Base-by-base conservation (phyloP, 176 grass and related monocot genomes). In the Elymus sibiricus region DNA sequence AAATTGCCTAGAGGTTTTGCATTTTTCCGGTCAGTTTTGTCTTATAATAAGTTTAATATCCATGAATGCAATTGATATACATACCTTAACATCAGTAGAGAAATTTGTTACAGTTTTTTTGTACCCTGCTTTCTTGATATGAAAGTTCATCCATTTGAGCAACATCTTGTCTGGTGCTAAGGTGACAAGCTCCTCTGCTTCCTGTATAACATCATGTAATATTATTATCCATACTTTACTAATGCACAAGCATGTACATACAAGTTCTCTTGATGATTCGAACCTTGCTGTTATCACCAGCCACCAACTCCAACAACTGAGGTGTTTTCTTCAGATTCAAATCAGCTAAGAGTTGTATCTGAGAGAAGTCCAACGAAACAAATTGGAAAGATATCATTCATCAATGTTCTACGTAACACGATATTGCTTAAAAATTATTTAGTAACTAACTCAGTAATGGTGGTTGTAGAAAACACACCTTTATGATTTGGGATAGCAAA, bases 91-190 rank as follows among this genome's bases (percentile, higher is more conserved):
- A 98, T 98, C 93, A 76, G 96, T 90, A 61, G 96, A 98, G 88
- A 98, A 98, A 86, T 98, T 98, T 67, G 88, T 91, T 29, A 98
- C 93, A 76, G 93, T 95, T 94, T 98, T 98, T 77, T 94, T 88
- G 75, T 98, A 98, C 44, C 96, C 96, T 82, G 90, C 91, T 93
- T 98, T 98, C 88, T 94, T 95, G 74, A 98, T 90, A 94, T 95
- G 96, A 81, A 95, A 95, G 86, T 98, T 98, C 96, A 98, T 98
- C 96, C 96, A 98, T 93, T 98, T 98, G 38, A 98, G 93, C 85
- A 98, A 86, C 92, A 98, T 91, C 76, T 98, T 98, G 68, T 98
- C 96, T 75, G 96, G 96, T 29, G 85, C 91, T 79, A 98, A 88
- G 17, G 89, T 92, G 83, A 98, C 24, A 59, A 98, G 80, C 88